Conservation (phyloP, 495 filamentous ascomycete species). For the Clavariopsis aquatica region DNA sequence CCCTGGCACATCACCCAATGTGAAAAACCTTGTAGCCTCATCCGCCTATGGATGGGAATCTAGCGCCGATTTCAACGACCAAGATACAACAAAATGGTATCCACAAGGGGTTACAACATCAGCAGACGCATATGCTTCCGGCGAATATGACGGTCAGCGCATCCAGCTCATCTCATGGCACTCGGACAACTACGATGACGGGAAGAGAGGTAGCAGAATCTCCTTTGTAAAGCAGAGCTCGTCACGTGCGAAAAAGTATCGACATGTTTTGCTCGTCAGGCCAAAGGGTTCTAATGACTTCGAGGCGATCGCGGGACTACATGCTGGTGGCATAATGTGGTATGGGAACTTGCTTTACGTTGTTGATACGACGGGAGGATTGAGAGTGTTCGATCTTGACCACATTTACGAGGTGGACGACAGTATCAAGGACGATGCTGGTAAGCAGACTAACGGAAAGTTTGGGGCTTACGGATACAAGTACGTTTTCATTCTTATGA, state of each 20-base stretch:
- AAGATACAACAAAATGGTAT: constrained; percentile 44
- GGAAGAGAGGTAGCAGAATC: constrained; percentile 43
- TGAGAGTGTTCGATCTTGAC: constrained; percentile 44
- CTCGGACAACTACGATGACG: constrained; percentile 33
- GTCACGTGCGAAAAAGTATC: constrained; percentile 42
- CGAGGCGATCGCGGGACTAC: constrained; percentile 35
- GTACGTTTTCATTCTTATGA: constrained; percentile 30
- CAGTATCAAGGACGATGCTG: constrained; percentile 38
- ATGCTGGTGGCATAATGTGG: constrained; percentile 47
- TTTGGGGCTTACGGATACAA: constrained; percentile 44
- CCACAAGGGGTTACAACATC: constrained; percentile 49
- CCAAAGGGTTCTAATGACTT: constrained; percentile 43
- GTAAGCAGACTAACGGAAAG: constrained; percentile 30
- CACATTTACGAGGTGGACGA: constrained; percentile 44
- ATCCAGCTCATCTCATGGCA: constrained; percentile 50
- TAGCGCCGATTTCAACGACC: constrained; percentile 44
- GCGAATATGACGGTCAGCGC: constrained; percentile 43
- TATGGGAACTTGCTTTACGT: constrained; percentile 45
- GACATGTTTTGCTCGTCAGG: constrained; percentile 48
- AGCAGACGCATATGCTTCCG: constrained; percentile 43
- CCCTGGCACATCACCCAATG: constrained; percentile 21
- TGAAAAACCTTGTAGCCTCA: constrained; percentile 24
- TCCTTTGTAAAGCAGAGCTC: constrained; percentile 43
- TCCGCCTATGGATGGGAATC: constrained; percentile 38
- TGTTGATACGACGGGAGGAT: constrained; percentile 43